Conservation (phyloP, 305 asterid species). For the Rubia tinctorum region DNA sequence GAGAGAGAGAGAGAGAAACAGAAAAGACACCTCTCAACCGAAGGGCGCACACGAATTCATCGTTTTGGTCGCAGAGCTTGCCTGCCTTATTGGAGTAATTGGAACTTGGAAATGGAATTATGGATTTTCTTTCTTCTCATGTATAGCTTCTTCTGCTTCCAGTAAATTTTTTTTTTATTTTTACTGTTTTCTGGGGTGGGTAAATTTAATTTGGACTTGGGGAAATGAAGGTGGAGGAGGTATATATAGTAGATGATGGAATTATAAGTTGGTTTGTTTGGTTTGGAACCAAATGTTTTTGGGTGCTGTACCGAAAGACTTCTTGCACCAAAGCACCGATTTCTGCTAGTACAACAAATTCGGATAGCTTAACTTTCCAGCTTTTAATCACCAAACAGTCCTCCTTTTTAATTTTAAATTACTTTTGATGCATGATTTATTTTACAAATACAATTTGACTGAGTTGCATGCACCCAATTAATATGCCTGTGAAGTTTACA, state of each 20-base stretch:
- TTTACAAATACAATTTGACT: too few relatives aligned
- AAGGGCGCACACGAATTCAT: conserved; percentile 22
- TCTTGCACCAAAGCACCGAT: not conserved
- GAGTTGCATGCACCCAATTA: too few relatives aligned
- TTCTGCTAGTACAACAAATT: not conserved
- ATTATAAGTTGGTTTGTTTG: not conserved
- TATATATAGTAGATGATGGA: not conserved
- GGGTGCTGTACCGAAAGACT: conserved; percentile 1
- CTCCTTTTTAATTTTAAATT: not conserved
- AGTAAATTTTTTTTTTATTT: too few relatives aligned
- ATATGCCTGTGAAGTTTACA: too few relatives aligned
- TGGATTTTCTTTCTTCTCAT: not conserved
- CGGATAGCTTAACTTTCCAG: conserved; percentile 15
- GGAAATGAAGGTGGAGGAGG: not conserved
- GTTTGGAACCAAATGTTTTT: not conserved
- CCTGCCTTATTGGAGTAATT: conserved; percentile 22
- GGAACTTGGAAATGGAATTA: conserved; percentile 10
- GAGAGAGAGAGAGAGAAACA: not conserved
- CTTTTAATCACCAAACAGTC: conserved; percentile 15
- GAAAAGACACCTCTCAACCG: conserved; percentile 23
- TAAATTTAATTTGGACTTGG: too few relatives aligned
- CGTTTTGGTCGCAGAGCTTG: conserved; percentile 14
- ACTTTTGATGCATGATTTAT: not conserved
- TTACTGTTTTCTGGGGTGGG: not conserved
- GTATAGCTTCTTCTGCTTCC: not conserved